phyloP scores from a whole-genome alignment of 2,329 filamentous ascomycete genomes.

The Trichophyton benhamiae region DNA sequence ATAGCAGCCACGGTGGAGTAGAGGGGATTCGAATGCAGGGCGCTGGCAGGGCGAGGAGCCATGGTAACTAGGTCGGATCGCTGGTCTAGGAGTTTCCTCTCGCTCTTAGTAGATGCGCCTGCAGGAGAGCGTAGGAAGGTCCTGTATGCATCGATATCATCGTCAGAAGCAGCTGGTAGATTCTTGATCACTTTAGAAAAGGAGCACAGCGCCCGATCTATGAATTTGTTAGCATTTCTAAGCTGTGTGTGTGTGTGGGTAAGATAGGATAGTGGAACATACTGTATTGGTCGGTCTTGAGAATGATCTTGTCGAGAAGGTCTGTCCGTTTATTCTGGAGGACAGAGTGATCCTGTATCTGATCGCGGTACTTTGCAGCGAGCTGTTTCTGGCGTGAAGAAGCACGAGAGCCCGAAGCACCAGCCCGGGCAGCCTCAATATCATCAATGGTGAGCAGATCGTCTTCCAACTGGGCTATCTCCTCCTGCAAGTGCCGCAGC shows the following conservation, averaged over 20 bases:
- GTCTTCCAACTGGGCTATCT: conserved; percentile 68
- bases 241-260: neutral
- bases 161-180: conserved; percentile 33
- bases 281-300: conserved; percentile 53
- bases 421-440: conserved; percentile 33
- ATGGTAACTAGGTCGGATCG: conserved; percentile 35
- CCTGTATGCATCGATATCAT: conserved; percentile 42
- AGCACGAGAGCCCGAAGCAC: conserved; percentile 14
- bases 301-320: conserved; percentile 42
- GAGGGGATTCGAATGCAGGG: conserved; percentile 16
- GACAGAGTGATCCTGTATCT: conserved; percentile 41
- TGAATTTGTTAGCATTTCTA: neutral
- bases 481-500: conserved; percentile 72
- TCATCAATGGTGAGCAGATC: conserved; percentile 60
- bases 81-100: conserved; percentile 42
- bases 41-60: conserved; percentile 7
- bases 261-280: conserved; percentile 11
- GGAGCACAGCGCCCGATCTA: conserved; percentile 32
- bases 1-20: conserved; percentile 35
- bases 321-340: conserved; percentile 43
- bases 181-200: conserved; percentile 38
- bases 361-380: conserved; percentile 32
- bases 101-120: conserved; percentile 37
- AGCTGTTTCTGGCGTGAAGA: conserved; percentile 25
- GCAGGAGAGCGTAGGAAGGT: conserved; percentile 41